Base-by-base conservation (phyloP, 2,329 filamentous ascomycete species). In the Arthrobotrys sphaeroides region DNA sequence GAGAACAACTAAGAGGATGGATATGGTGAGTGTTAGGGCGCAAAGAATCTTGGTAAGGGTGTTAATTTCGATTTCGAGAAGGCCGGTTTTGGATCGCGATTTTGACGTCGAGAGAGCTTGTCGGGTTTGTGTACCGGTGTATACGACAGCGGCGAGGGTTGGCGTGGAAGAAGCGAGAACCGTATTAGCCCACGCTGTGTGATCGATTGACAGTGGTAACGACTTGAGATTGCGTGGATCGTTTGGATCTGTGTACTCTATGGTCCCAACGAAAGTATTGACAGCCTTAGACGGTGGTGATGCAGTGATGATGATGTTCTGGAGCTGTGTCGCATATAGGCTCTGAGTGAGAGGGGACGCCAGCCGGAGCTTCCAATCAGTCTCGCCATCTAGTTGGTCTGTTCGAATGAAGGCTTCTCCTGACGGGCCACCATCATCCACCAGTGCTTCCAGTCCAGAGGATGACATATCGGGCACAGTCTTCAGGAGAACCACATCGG, bases 121-220 rank as follows among this genome's bases (percentile, higher is more conserved):
- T 72, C 96, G 89, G 1, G 95, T 99, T 82, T 99, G 92, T 0
- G 93, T 90, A 0, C 95, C 96, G 2, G 95, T 98, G 82, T 99
- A 99, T 77, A 99, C 87, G 59, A 99, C 92, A 0, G 94, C 92
- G 1, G 94, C 94, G 72, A 97, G 86, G 0, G 95, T 95, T 2
- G 88, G 91, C 0, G 91, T 94, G 81, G 94, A 95, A 0, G 94
- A 98, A 0, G 95, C 95, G 74, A 99, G 91, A 22, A 99, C 91
- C 0, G 95, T 99, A 81, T 98, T 99, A 16, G 94, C 94, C 95
- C 96, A 99, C 7, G 96, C 95, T 5, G 95, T 98, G 81, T 99
- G 97, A 83, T 99, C 95, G 77, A 99, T 97, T 0, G 89, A 92
- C 38, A 99, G 85, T 0, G 94, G 89, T 1, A 90, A 88, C 3